Evolutionary conservation across 306 rosid species (phyloP).

Genomic region (Inga laurina): DNA sequence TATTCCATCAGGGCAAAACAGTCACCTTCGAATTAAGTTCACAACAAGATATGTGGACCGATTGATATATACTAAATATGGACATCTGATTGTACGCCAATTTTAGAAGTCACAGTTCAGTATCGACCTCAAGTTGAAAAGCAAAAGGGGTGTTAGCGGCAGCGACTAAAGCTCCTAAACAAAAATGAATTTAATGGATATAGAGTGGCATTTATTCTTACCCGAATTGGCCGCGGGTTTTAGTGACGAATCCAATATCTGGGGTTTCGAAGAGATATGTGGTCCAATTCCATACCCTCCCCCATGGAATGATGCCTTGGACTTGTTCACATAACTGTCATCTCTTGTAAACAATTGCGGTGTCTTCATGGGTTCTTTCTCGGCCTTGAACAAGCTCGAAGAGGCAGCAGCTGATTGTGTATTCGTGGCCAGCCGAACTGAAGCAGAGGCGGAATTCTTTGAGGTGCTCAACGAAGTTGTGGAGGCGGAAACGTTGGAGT

Average conservation of each 20-base stretch:
- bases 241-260: conserved; percentile 63
- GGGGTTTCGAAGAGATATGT: conserved; percentile 45
- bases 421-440: conserved; percentile 35
- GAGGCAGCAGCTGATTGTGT: conserved; percentile 30
- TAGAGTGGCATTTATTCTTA: conserved; percentile 27
- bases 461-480: conserved; percentile 22
- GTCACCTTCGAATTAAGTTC: conserved; percentile 10
- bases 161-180: neutral
- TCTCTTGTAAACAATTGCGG: conserved; percentile 57
- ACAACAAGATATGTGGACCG: neutral
- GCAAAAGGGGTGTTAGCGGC: neutral
- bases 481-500: conserved; percentile 38
- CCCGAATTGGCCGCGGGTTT: conserved; percentile 49
- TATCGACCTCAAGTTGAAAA: neutral
- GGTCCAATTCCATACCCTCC: conserved; percentile 60
- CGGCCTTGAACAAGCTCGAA: conserved; percentile 36
- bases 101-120: conserved; percentile 1
- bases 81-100: neutral
- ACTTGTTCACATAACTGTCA: conserved; percentile 67
- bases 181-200: neutral
- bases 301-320: conserved; percentile 47
- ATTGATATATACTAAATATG: neutral
- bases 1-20: conserved; percentile 25
- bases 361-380: conserved; percentile 36
- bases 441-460: conserved; percentile 33